Conservation (phyloP, 352 stramenopile genomes). For the Globisporangium carolinianum region DNA sequence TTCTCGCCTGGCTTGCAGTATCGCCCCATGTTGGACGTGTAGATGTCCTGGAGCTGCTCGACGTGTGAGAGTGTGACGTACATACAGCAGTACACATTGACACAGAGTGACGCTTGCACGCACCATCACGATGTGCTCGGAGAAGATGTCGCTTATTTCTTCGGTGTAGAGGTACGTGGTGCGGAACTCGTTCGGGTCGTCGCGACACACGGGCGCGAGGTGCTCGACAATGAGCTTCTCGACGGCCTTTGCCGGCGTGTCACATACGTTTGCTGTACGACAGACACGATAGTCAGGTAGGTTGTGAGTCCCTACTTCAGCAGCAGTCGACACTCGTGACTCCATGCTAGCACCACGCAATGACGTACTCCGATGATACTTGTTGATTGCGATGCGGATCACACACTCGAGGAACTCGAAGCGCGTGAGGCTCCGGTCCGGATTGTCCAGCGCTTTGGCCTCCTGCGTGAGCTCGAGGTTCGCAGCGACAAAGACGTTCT, state of each 20-base stretch:
- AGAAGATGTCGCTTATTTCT: conserved; percentile 66
- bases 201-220: conserved; percentile 30
- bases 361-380: conserved; percentile 54
- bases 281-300: not conserved
- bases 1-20: conserved; percentile 71
- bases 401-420: conserved; percentile 77
- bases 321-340: not conserved
- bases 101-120: not conserved
- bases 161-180: conserved; percentile 68
- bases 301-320: not conserved
- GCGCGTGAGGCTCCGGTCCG: conserved; percentile 62
- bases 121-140: conserved; percentile 67
- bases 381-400: conserved; percentile 77
- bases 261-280: conserved; percentile 45
- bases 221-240: conserved; percentile 64
- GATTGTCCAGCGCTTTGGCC: conserved; percentile 75
- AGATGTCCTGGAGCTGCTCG: conserved; percentile 61
- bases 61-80: too few relatives aligned
- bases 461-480: conserved; percentile 76
- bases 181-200: conserved; percentile 71
- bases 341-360: too few relatives aligned
- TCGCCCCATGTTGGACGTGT: conserved; percentile 63
- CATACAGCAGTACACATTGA: too few relatives aligned
- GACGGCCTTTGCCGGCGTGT: conserved; percentile 58
- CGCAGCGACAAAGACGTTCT: conserved; percentile 77